These are phyloP conservation scores for Ophiostoma ulmi DNA, from an alignment of 2,329 filamentous ascomycete genomes.

Conservation along the genomic window DNA sequence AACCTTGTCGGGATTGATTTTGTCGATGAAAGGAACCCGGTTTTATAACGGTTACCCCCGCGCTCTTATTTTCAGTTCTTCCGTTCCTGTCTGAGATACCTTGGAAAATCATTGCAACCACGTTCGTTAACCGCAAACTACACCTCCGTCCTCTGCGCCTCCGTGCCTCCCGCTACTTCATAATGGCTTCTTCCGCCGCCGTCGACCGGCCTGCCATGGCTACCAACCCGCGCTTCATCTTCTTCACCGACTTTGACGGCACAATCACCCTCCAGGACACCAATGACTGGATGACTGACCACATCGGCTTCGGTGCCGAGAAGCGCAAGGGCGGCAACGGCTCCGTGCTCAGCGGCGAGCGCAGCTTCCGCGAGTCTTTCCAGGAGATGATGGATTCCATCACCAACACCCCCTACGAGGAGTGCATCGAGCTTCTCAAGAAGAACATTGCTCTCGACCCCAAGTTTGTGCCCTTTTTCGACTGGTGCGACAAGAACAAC, in stretches of 20 bases:
- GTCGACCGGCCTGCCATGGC: conserved; percentile 48
- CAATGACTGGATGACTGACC: conserved; percentile 77
- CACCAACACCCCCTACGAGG: conserved; percentile 63
- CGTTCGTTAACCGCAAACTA: not conserved
- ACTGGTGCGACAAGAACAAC: conserved; percentile 74
- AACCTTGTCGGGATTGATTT: not conserved
- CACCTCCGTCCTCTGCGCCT: not conserved
- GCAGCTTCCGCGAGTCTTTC: conserved; percentile 81
- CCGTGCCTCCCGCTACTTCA: not conserved
- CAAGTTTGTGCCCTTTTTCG: conserved; percentile 79
- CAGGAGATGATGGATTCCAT: conserved; percentile 88
- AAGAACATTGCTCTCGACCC: conserved; percentile 86
- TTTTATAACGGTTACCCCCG: not conserved
- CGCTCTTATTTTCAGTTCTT: not conserved
- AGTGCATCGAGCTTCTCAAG: conserved; percentile 74
- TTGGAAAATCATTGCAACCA: not conserved
- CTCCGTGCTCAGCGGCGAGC: conserved; percentile 65
- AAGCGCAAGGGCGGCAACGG: conserved; percentile 68
- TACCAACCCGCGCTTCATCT: conserved; percentile 80
- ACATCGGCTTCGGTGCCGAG: conserved; percentile 73
- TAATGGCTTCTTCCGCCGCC: conserved; percentile 5
- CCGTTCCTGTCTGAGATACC: not conserved
- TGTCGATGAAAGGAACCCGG: conserved; percentile 4
- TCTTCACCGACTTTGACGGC: conserved; percentile 98
- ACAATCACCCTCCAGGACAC: conserved; percentile 74